Base-by-base conservation (phyloP, 2,329 filamentous ascomycete species). In the Paraconiothyrium sp. region DNA sequence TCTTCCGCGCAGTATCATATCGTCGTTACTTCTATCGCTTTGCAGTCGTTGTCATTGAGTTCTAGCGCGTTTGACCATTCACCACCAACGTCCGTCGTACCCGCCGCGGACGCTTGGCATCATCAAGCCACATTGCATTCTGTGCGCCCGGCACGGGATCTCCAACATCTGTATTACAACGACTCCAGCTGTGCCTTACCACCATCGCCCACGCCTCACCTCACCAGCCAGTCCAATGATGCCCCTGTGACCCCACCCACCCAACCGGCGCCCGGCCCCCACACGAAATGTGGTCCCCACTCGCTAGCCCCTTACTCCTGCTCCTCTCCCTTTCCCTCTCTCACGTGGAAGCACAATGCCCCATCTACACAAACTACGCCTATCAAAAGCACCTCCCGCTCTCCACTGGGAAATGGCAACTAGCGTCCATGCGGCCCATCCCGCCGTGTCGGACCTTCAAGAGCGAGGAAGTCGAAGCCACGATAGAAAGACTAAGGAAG, bases 361-460 rank as follows among this genome's bases (percentile, higher is more conserved):
- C 81, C 2, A 72, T 82, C 60, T 84, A 83, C 66, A 68, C 72
- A 14, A 69, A 76, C 24, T 83, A 82, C 63, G 72, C 81, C 0
- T 58, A 64, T 10, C 60, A 76, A 44, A 72, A 67, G 6, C 82
- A 84, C 63, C 76, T 69, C 6, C 82, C 83, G 0, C 80, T 71
- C 60, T 80, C 80, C 1, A 69, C 66, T 3, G 81, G 81, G 2
- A 61, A 66, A 22, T 81, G 77, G 70, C 79, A 81, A 44, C 72
- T 84, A 5, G 80, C 81, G 0, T 82, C 76, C 61, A 79, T 80
- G 58, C 76, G 82, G 2, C 83, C 83, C 1, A 75, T 73, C 2
- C 67, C 72, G n/a, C 68, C 75, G 60, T 84, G 83, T 64, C 76
- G 83, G 16, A 84, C 83, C 0, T 84, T 83, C 69, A 69, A 75